Evolutionary conservation across 2,329 filamentous ascomycete species (phyloP), one percentile per base, ranked within the genome.

Genomic region (Arthrinium phaeospermum): DNA sequence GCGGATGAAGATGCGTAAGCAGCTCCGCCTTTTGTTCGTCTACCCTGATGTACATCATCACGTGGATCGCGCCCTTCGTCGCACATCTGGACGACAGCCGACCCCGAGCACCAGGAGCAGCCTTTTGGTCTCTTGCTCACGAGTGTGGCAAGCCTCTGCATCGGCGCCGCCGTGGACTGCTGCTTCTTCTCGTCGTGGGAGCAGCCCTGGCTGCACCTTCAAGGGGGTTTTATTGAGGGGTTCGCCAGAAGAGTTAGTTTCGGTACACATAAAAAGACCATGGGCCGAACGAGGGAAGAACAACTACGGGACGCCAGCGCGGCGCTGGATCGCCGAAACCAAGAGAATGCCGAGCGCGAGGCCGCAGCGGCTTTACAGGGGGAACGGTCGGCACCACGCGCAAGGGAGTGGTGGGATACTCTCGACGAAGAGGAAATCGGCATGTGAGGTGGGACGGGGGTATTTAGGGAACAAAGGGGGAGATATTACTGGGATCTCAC

Each of bases 41-140:
- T 96, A 96, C 79, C 93, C 93, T 92, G 24, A 87, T 93, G 4
- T 95, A 96, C 80, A 85, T 93, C 27, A 81, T 89, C 5, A 89
- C 94, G 75, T 96, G 93, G 93, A 82, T 92, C 4, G 82, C 93
- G 10, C 93, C 93, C 0, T 93, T 95, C 76, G 82, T 91, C 86
- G 2, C 91, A 95, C 79, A 85, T 90, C 69, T 81, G 91, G 69
- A 86, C 86, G 70, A 93, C 91, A 81, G 84, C 85, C 74, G 78
- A 81, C 71, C 27, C 34, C 19, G 53, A 72, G 61, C 61, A 67
- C 13, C 27, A 47, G 22, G 24, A 75, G 0, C 84, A 90, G 68
- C 86, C 92, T 0, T 91, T 89, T 74, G 85, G 82, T 70, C 81
- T 95, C 67, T 83, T 85, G 14, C 79, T 91, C 8, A 77, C 89